Evolutionary conservation across 768 basidiomycete genomes (phyloP).

Genomic region (Mycena sanguinolenta): DNA sequence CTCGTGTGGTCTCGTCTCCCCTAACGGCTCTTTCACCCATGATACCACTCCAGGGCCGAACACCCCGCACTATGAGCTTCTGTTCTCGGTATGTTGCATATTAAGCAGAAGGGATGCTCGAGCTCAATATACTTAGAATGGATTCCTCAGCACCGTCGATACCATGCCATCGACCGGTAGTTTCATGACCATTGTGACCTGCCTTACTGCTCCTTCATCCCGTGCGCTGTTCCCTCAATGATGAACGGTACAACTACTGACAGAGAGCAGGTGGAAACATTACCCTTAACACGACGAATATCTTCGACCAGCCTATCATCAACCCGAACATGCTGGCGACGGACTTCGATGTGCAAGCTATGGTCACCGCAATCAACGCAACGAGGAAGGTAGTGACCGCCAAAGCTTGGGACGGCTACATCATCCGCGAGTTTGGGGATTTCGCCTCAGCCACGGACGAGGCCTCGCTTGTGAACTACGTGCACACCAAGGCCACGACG

Average conservation of each 20-base stretch:
- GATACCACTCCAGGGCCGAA: constrained; percentile 42
- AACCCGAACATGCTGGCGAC: constrained; percentile 57
- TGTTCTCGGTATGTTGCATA: constrained; percentile 35
- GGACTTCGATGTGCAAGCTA: constrained; percentile 39
- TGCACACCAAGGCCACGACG: neutral
- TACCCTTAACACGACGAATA: constrained; percentile 51
- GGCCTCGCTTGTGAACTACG: constrained; percentile 8
- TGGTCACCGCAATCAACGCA: constrained; percentile 39
- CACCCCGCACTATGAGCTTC: constrained; percentile 39
- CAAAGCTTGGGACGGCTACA: constrained; percentile 39
- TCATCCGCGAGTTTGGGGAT: constrained; percentile 33
- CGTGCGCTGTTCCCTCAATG: constrained; percentile 23
- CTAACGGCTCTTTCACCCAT: constrained; percentile 2
- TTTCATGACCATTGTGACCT: constrained; percentile 26
- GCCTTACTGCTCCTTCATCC: constrained; percentile 32
- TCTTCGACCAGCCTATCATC: constrained; percentile 60
- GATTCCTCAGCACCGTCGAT: neutral
- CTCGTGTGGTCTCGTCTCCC: constrained; percentile 25
- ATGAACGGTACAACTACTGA: neutral
- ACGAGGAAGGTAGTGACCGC: constrained; percentile 35
- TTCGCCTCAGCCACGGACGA: constrained; percentile 38
- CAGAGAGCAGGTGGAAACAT: constrained; percentile 39
- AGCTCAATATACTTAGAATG: constrained; percentile 23
- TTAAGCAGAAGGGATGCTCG: neutral
- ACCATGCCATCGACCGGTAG: constrained; percentile 20